phyloP scores from a whole-genome alignment of 371 early-diverging fungal species.

The Apophysomyces sp. region DNA sequence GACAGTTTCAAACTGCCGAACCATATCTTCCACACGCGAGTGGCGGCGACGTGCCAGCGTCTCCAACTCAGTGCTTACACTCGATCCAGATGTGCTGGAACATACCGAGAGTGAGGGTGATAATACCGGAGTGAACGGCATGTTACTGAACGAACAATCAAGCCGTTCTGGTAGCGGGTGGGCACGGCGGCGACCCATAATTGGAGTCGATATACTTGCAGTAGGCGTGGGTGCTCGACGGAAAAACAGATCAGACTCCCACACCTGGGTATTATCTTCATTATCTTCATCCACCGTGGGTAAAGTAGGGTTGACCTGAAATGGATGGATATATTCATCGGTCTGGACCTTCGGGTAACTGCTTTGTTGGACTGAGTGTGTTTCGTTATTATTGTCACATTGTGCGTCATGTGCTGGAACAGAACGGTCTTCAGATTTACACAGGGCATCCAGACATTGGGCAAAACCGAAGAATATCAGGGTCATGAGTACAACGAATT shows the following conservation, averaged over 20 bases:
- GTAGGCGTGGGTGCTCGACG: not conserved
- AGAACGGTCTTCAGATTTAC: no score
- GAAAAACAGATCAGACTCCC: not conserved
- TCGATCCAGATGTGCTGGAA: slow-evolving; percentile 1
- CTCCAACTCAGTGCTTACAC: slow-evolving; percentile 3
- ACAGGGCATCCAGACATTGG: no score
- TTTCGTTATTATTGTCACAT: not conserved
- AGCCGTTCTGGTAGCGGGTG: not conserved
- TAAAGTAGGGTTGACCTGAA: not conserved
- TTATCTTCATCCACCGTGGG: not conserved
- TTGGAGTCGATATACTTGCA: not conserved
- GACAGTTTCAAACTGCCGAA: slow-evolving; percentile 9
- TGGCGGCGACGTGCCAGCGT: slow-evolving; percentile 7
- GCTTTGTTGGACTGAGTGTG: not conserved
- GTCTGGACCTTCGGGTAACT: not conserved
- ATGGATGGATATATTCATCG: not conserved
- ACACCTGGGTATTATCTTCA: not conserved
- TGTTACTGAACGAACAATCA: not conserved
- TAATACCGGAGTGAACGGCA: not conserved
- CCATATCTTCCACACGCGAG: slow-evolving; percentile 18
- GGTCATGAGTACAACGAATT: no score
- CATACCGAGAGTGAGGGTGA: slow-evolving; percentile 15
- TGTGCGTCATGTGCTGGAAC: not conserved
- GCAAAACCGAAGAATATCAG: no score
- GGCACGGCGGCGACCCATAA: not conserved